A percentile compares a stretch with the other conserved stretches of the same genome.
These are phyloP conservation scores for Neurospora africana DNA, from an alignment of 495 filamentous ascomycete species.

Conservation along the genomic window DNA sequence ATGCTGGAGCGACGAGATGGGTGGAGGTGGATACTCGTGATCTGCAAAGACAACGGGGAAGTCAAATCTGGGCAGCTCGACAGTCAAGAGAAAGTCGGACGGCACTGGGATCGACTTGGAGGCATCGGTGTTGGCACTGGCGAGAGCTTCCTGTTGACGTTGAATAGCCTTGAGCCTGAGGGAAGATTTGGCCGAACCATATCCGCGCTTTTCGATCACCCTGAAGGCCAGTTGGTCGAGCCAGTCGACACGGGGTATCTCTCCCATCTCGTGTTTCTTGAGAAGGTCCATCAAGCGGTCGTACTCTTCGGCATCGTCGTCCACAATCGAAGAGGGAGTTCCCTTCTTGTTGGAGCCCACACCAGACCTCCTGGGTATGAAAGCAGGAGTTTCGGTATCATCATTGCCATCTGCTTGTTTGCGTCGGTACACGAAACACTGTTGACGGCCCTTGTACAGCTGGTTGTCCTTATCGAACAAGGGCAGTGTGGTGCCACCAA, in stretches of 20 bases:
- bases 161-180: slow-evolving; percentile 21
- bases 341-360: slow-evolving; percentile 34
- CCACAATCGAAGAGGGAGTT: slow-evolving; percentile 20
- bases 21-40: slow-evolving; percentile 78
- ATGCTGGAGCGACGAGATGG: slow-evolving; percentile 59
- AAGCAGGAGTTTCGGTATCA: slow-evolving; percentile 65
- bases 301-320: slow-evolving; percentile 62
- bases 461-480: slow-evolving; percentile 87
- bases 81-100: slow-evolving; percentile 58
- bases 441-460: slow-evolving; percentile 81
- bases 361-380: slow-evolving; percentile 33
- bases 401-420: slow-evolving; percentile 80
- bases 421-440: slow-evolving; percentile 74
- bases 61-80: slow-evolving; percentile 91
- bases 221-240: slow-evolving; percentile 88
- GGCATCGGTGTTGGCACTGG: slow-evolving; percentile 1
- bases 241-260: slow-evolving; percentile 88
- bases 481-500: slow-evolving; percentile 84
- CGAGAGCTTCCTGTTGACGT: slow-evolving; percentile 16
- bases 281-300: slow-evolving; percentile 77
- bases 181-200: slow-evolving; percentile 39
- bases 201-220: slow-evolving; percentile 64
- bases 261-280: slow-evolving; percentile 97
- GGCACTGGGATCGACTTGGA: slow-evolving; percentile 33
- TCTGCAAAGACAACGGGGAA: slow-evolving; percentile 94